Evolutionary conservation across 768 basidiomycete genomes (phyloP), one percentile per base, ranked within the genome.

Genomic region (Galerina marginata): DNA sequence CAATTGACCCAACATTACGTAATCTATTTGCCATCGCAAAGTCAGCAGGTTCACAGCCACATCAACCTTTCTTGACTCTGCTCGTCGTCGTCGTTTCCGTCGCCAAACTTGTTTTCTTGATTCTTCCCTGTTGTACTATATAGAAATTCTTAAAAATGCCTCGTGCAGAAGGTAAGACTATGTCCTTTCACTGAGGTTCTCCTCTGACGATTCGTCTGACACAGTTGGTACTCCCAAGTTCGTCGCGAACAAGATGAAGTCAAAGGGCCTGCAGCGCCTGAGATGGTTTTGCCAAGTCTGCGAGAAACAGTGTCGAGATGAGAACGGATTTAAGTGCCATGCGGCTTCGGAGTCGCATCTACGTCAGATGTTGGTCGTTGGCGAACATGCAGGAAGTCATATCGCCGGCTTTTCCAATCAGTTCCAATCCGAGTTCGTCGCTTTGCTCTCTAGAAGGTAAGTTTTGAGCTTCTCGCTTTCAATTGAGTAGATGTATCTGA

Each of bases 251-350:
- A 91, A 93, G 76, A 96, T 96, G 91, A 98, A 98, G 79, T 91
- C 95, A 59, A 98, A 98, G 72, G 96, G 95, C 67, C 81, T 96
- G 50, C 96, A 97, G 75, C 88, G 95, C 69, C 86, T 99, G 64
- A 86, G 96, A 63, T 99, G 96, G 96, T 99, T 93, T 77, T 99
- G 96, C 71, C 96, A 99, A 82, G 93, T 99, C 65, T 99, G 97
- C 85, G 80, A 98, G 83, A 99, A 99, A 74, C 96, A 99, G 76
- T 99, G 96, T 74, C 83, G 96, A 72, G 93, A 99, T 75, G 97
- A 99, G 80, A 99, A 99, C 75, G 97, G 96, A 15, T 99, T 99
- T 86, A 97, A 97, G 77, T 96, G 94, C 74, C 95, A 98, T 73
- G 85, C 88, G 14, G 84, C 86, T 55, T 93, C 92, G 33, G 95